Evolutionary conservation across 208 protist species (phyloP).

Genomic region (Leishmania turanica): DNA sequence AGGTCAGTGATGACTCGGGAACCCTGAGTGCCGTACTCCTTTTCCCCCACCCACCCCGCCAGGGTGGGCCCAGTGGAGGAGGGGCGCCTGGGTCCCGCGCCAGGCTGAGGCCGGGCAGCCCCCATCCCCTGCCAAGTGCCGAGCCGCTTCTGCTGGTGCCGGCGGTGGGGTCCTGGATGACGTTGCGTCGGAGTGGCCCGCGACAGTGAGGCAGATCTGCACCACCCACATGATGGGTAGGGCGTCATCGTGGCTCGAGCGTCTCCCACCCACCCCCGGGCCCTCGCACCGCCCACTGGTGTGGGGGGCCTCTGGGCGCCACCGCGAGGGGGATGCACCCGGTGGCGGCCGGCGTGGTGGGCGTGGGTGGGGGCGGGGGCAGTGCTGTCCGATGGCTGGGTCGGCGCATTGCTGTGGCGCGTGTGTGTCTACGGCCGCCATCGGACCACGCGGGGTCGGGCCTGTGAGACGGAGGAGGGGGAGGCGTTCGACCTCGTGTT

Average conservation of each 20-base stretch:
- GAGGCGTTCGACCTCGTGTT: too few relatives aligned
- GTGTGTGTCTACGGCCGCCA: not conserved
- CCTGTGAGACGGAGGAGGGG: not conserved
- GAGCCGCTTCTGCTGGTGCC: too few relatives aligned
- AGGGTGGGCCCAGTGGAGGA: too few relatives aligned
- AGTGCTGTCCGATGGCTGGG: not conserved
- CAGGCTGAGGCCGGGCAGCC: too few relatives aligned
- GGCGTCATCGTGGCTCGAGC: not conserved
- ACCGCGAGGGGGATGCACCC: not conserved
- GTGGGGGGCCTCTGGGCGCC: not conserved
- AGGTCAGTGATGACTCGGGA: slow-evolving; percentile 35
- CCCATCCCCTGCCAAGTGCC: too few relatives aligned
- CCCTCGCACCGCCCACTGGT: not conserved
- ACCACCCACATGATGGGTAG: not conserved
- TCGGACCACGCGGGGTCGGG: not conserved
- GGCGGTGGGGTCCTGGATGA: too few relatives aligned
- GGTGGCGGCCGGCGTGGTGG: not conserved
- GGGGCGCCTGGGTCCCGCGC: not conserved
- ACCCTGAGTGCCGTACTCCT: slow-evolving; percentile 24
- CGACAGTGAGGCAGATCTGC: too few relatives aligned
- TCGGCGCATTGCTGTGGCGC: not conserved
- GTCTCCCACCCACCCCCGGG: too few relatives aligned
- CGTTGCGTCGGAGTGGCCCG: too few relatives aligned
- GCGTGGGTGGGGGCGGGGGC: not conserved
- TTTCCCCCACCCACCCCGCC: not conserved